Evolutionary conservation across 192 early-diverging fungal genomes (phyloP).

Genomic region (Coemansia sp.): DNA sequence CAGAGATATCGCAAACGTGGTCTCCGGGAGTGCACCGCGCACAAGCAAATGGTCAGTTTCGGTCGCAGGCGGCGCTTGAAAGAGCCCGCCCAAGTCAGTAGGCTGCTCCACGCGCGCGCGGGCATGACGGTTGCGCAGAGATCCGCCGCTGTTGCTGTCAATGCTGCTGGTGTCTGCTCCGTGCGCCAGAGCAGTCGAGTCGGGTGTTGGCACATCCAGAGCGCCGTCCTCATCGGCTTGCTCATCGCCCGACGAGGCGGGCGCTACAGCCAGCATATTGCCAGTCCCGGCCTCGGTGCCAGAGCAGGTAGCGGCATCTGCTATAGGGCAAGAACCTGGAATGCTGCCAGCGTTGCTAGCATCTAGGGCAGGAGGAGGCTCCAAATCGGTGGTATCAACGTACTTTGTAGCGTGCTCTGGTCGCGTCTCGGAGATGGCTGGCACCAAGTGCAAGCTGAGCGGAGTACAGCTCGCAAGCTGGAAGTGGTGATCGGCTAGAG

Average conservation of each 20-base stretch:
- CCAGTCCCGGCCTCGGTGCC: background rate
- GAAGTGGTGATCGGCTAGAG: background rate
- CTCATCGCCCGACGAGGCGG: background rate
- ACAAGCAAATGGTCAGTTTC: background rate
- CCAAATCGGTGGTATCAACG: background rate
- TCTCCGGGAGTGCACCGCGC: background rate
- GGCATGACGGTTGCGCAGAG: background rate
- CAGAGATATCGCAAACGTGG: background rate
- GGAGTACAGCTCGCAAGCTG: background rate
- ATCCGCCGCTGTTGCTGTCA: background rate
- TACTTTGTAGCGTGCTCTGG: background rate
- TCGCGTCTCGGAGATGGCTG: background rate
- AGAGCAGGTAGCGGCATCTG: too few relatives aligned
- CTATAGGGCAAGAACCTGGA: too few relatives aligned
- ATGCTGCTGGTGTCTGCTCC: background rate
- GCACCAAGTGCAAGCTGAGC: background rate
- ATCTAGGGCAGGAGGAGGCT: background rate
- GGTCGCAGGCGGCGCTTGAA: background rate
- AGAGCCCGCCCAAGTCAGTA: background rate
- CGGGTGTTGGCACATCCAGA: background rate
- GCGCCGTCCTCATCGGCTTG: background rate
- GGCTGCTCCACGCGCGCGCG: slow-evolving; percentile 1
- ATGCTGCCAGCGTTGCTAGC: too few relatives aligned
- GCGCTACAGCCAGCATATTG: background rate
- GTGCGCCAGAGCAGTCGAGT: background rate